Base-by-base conservation (phyloP, 2,329 filamentous ascomycete genomes). In the Myriosclerotinia curreyana region DNA sequence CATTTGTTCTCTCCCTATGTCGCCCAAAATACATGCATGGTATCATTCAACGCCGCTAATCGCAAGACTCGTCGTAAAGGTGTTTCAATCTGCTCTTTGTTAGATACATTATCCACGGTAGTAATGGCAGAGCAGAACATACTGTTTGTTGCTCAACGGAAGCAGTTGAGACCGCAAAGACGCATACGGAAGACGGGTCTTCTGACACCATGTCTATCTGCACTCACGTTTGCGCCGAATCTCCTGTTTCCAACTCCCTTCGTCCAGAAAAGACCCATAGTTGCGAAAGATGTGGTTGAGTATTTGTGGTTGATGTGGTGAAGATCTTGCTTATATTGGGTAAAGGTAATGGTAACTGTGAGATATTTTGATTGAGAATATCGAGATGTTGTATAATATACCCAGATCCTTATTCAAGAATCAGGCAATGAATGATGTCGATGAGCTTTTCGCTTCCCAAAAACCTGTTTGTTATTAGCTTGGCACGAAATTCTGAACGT, bases 161-260 rank as follows among this genome's bases (percentile, higher is more conserved):
- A 59, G 42, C 55, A 59, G 8, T 59, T 59, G 31, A 59, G 42
- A 36, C 55, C 55, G 42, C 55, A 59, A 25, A 59, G 55, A 49
- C 55, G 55, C 55, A 59, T 59, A 25, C 55, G 55, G 11, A 46
- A 59, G 31, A 31, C 31, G 36, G 55, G 55, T 36, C 42, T 59
- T 48, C 55, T 59, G 44, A 59, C 8, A 8, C 55, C 55, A 36
- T 59, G 55, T 12, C 55, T 59, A 59, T 59, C 55, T 48, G 55
- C 55, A 36, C n/a, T 38, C n/a, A 59, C 34, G 31, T 59, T 59
- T 59, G 55, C 55, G 42, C 55, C 55, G 15, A 59, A 59, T 48
- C 55, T 59, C 14, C 28, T 59, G 17, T 40, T 44, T 59, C 55
- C 55, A 49, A 59, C 14, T 25, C 55, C 55, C 31, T 59, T 59